These are phyloP conservation scores for Xylaria cubensis DNA, from an alignment of 495 filamentous ascomycete species.

Conservation along the genomic window DNA sequence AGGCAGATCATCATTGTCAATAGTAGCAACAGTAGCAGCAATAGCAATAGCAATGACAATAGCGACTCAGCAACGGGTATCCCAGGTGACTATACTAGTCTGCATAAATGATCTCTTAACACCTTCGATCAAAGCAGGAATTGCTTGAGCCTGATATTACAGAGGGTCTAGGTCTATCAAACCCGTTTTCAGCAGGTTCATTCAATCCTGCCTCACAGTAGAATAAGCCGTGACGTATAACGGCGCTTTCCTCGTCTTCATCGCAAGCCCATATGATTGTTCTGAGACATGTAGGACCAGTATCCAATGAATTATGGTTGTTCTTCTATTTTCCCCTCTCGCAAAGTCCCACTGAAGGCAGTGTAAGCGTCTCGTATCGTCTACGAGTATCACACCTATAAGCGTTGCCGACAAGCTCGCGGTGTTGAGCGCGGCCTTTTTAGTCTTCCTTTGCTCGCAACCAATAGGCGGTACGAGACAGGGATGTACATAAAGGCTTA, in stretches of 20 bases:
- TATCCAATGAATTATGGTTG: conserved; percentile 29
- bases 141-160: neutral
- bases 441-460: conserved; percentile 32
- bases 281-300: neutral
- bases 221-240: conserved; percentile 31
- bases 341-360: conserved; percentile 19
- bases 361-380: conserved; percentile 25
- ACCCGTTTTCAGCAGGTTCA: conserved; percentile 32
- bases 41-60: conserved; percentile 18
- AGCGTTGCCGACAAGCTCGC: conserved; percentile 44
- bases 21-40: conserved; percentile 21
- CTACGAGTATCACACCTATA: conserved; percentile 25
- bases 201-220: conserved; percentile 20
- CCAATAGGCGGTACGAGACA: conserved; percentile 48
- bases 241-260: conserved; percentile 16
- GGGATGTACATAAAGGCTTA: conserved; percentile 42
- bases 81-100: neutral
- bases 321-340: conserved; percentile 32
- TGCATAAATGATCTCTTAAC: neutral
- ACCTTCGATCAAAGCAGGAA: neutral
- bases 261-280: conserved; percentile 11
- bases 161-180: conserved; percentile 3
- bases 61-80: conserved; percentile 3
- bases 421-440: conserved; percentile 42
- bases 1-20: conserved; percentile 20